A percentile compares a stretch with the other conserved stretches of the same genome.
Conservation (phyloP, 331 rosid genomes). For the Stylosanthes scabra region DNA sequence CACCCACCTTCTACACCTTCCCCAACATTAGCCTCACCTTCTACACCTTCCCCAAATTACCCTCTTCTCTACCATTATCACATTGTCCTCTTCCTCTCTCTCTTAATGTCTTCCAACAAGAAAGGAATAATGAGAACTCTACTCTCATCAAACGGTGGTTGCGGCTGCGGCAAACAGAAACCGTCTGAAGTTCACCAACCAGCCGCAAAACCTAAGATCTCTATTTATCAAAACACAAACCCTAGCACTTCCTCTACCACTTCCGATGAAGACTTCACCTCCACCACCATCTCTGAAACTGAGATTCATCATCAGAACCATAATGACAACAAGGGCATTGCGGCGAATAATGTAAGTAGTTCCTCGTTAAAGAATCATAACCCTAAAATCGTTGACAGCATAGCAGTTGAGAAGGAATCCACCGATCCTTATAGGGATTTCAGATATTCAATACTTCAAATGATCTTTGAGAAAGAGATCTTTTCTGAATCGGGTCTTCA, state of each 20-base stretch:
- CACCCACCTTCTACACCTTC: background rate
- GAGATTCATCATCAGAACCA: conserved; percentile 2
- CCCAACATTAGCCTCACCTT: too few relatives aligned
- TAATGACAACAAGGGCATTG: background rate
- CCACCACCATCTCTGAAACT: conserved; percentile 38
- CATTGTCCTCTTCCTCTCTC: background rate
- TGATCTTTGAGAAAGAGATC: conserved; percentile 65
- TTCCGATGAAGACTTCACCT: conserved; percentile 40
- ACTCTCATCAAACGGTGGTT: conserved; percentile 28
- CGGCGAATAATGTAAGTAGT: background rate
- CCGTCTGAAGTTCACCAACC: conserved; percentile 48
- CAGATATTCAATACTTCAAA: conserved; percentile 60
- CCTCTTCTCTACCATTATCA: background rate
- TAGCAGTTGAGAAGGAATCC: conserved; percentile 66
- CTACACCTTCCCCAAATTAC: background rate
- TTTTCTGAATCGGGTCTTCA: conserved; percentile 50
- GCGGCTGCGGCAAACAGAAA: conserved; percentile 50
- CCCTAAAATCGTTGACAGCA: conserved; percentile 40
- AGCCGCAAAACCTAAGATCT: conserved; percentile 37
- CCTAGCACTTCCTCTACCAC: conserved; percentile 42
- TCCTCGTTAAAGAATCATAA: background rate
- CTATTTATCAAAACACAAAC: conserved; percentile 21
- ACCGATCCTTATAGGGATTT: conserved; percentile 55
- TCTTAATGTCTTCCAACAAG: conserved; percentile 49
- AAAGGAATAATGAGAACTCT: conserved; percentile 43